Evolutionary conservation across 768 basidiomycete species (phyloP).

Genomic region (Boletus sp.): DNA sequence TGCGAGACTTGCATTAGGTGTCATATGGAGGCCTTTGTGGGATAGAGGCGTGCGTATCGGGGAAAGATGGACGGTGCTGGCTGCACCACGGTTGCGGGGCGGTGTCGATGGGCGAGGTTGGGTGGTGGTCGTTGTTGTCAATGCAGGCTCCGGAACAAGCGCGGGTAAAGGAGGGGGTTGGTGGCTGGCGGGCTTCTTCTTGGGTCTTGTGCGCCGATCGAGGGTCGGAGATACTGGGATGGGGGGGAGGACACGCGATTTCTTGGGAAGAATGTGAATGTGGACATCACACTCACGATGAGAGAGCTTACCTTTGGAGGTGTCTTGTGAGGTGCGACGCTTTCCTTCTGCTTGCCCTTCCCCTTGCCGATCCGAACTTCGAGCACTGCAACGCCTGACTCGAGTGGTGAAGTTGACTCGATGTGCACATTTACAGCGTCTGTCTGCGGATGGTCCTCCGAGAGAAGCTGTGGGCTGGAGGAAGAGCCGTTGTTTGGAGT

Average conservation of each 20-base stretch:
- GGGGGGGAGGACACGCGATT: constrained; percentile 38
- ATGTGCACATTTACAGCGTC: constrained; percentile 14
- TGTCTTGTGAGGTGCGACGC: constrained; percentile 18
- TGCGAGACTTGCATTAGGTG: constrained; percentile 58
- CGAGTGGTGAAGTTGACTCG: constrained; percentile 16
- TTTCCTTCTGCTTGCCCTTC: constrained; percentile 21
- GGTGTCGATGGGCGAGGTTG: constrained; percentile 30
- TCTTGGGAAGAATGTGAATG: constrained; percentile 24
- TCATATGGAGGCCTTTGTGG: constrained; percentile 67
- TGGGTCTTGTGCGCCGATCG: constrained; percentile 30
- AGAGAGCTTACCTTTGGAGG: constrained; percentile 25
- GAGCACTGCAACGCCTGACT: constrained; percentile 5
- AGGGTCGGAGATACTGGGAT: constrained; percentile 47
- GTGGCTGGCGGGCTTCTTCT: constrained; percentile 18
- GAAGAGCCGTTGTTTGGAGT: constrained; percentile 63
- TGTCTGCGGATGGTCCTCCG: constrained; percentile 24
- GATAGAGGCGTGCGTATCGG: constrained; percentile 65
- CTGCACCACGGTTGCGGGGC: constrained; percentile 25
- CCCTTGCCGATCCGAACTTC: constrained; percentile 11
- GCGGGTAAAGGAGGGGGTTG: constrained; percentile 20
- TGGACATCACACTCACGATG: background rate
- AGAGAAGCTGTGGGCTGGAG: constrained; percentile 54
- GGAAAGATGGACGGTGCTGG: constrained; percentile 44
- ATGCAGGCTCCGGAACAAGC: constrained; percentile 26
- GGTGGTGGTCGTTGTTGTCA: constrained; percentile 8